phyloP scores from a whole-genome alignment of 192 early-diverging fungal species.

The Coemansia sp. region DNA sequence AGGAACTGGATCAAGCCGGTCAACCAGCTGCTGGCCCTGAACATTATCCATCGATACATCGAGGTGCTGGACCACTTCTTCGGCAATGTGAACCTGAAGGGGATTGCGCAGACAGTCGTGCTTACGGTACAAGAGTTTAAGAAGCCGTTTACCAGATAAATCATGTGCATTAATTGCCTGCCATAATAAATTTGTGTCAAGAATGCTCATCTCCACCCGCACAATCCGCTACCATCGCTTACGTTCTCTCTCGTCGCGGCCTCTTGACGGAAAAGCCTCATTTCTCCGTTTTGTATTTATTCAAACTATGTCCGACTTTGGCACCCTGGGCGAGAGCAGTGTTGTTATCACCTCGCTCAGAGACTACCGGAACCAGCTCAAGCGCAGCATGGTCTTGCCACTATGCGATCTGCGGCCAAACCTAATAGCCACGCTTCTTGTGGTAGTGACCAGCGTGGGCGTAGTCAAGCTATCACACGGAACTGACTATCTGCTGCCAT shows the following conservation, averaged over 20 bases:
- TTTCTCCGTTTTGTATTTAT: too few species aligned
- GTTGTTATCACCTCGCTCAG: neutral
- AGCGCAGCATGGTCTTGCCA: neutral
- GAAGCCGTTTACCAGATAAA: conserved; percentile 38
- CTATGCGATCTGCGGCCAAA: neutral
- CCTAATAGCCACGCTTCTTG: neutral
- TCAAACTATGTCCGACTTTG: too few species aligned
- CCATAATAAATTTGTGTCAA: neutral
- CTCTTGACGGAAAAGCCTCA: too few species aligned
- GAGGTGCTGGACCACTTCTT: conserved; percentile 97
- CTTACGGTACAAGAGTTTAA: conserved; percentile 45
- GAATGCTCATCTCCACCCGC: too few species aligned
- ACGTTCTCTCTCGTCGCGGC: too few species aligned
- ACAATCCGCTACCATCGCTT: too few species aligned
- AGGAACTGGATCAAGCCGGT: too few species aligned
- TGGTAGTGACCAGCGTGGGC: conserved; percentile 3
- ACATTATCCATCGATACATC: conserved; percentile 97
- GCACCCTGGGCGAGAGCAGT: neutral
- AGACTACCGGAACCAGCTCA: neutral
- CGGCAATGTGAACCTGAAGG: conserved; percentile 70
- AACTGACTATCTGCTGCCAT: conserved; percentile 6
- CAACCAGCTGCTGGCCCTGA: conserved; percentile 91
- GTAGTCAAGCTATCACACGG: neutral
- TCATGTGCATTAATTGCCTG: neutral
- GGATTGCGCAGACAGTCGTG: conserved; percentile 47